Evolutionary conservation across 148 eudicot species (phyloP).

Genomic region (Silene latifolia): DNA sequence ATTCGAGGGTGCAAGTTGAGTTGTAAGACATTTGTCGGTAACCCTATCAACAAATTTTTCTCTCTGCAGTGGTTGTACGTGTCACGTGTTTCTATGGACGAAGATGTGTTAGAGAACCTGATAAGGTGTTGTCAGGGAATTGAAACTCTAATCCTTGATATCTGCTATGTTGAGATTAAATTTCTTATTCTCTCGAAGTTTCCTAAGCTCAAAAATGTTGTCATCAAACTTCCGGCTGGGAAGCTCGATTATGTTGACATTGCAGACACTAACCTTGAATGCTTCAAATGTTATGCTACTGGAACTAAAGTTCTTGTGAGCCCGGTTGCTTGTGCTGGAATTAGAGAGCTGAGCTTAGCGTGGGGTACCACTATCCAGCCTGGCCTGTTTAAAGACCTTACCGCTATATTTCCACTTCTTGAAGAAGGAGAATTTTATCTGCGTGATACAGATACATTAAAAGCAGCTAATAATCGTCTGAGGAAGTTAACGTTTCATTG

Average conservation of each 20-base stretch:
- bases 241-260: neutral
- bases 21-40: neutral
- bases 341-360: neutral
- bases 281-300: neutral
- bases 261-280: conserved; percentile 13
- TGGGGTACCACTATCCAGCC: neutral
- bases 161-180: neutral
- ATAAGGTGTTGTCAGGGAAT: conserved; percentile 13
- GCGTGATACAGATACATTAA: neutral
- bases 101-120: neutral
- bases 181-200: conserved; percentile 7
- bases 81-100: neutral
- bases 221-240: neutral
- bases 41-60: neutral
- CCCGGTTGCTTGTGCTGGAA: conserved; percentile 11
- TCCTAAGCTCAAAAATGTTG: conserved; percentile 12
- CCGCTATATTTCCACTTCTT: conserved; percentile 13
- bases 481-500: neutral
- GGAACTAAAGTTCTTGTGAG: neutral
- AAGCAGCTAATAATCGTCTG: conserved; percentile 1
- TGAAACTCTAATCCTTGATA: neutral
- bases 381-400: conserved; percentile 6
- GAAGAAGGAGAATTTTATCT: neutral
- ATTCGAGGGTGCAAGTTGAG: conserved; percentile 12
- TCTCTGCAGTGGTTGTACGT: conserved; percentile 10